Percentiles rank a stretch among this genome's conserved stretches.
phyloP scores from a whole-genome alignment of 192 early-diverging fungal genomes.

The Piromyces finnis region DNA sequence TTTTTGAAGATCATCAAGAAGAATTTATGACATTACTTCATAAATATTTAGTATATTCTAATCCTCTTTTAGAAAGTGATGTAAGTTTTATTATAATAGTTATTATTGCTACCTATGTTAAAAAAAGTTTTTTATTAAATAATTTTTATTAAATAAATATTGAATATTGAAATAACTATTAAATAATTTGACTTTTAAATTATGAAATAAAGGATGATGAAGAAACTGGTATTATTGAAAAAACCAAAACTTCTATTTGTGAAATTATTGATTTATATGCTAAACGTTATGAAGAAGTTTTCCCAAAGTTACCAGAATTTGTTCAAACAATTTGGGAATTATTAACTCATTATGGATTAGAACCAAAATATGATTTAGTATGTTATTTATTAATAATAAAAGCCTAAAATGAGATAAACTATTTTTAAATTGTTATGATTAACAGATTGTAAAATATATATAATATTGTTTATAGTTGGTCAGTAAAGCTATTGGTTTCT shows the following conservation, averaged over 20 bases:
- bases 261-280: constrained; percentile 82
- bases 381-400: background rate
- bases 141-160: no score
- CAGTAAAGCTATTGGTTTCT: constrained; percentile 72
- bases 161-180: no score
- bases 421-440: no score
- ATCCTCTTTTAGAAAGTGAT: constrained; percentile 43
- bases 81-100: no score
- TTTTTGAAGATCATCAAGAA: constrained; percentile 82
- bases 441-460: no score
- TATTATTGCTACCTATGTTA: no score
- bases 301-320: constrained; percentile 55
- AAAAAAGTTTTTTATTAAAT: no score
- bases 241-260: constrained; percentile 83
- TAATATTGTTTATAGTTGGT: constrained; percentile 41
- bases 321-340: constrained; percentile 77
- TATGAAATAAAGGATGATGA: constrained; percentile 47
- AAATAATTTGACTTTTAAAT: no score
- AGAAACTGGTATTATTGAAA: constrained; percentile 63
- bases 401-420: no score
- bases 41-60: constrained; percentile 72
- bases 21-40: constrained; percentile 67
- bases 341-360: constrained; percentile 48
- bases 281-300: constrained; percentile 79
- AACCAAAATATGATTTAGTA: constrained; percentile 67